phyloP scores from a whole-genome alignment of 495 filamentous ascomycete genomes.

The Talaromyces proteolyticus region DNA sequence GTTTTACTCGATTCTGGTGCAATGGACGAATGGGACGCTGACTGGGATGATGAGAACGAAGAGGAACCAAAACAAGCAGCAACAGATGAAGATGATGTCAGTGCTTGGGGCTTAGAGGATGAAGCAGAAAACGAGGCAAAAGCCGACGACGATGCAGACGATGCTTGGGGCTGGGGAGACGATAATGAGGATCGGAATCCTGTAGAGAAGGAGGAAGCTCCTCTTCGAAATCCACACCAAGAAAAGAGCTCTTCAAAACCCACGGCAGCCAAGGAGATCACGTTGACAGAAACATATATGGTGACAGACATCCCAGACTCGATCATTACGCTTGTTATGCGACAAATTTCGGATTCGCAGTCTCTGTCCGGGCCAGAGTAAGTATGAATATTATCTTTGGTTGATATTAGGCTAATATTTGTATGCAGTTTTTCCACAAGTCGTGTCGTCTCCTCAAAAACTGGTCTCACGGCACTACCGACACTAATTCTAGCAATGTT shows the following conservation, averaged over 20 bases:
- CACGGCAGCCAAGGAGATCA: conserved; percentile 51
- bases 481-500: conserved; percentile 85
- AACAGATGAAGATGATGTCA: conserved; percentile 57
- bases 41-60: conserved; percentile 63
- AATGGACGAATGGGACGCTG: conserved; percentile 67
- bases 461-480: conserved; percentile 73
- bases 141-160: conserved; percentile 35
- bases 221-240: conserved; percentile 8
- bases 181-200: conserved; percentile 36
- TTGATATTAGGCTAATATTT: conserved; percentile 14
- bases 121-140: conserved; percentile 26
- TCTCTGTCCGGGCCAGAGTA: conserved; percentile 51
- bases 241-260: conserved; percentile 9
- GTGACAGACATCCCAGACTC: conserved; percentile 79
- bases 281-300: conserved; percentile 78
- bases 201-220: background rate
- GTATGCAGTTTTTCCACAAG: conserved; percentile 35
- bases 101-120: conserved; percentile 60
- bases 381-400: conserved; percentile 10
- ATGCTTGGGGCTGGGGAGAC: conserved; percentile 74
- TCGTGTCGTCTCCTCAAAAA: conserved; percentile 62
- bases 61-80: conserved; percentile 22
- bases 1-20: conserved; percentile 49
- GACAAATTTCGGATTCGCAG: conserved; percentile 65
- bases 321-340: conserved; percentile 63